A percentile compares a stretch with the other conserved stretches of the same genome.
These are phyloP conservation scores for Rhodotorula paludigena DNA, from an alignment of 768 basidiomycete genomes.

Conservation along the genomic window DNA sequence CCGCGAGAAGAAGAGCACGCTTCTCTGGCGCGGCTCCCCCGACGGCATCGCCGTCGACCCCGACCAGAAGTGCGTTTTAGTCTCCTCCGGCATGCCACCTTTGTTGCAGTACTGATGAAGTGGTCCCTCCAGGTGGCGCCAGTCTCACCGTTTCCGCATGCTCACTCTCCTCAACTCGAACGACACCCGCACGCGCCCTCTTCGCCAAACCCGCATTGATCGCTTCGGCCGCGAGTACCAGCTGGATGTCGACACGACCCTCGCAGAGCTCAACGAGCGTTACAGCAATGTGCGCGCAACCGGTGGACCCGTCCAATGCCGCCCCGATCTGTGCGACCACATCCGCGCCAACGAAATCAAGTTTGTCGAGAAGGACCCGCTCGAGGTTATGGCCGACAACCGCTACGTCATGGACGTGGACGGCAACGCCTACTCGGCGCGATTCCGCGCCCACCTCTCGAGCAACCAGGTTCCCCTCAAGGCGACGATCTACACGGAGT, in stretches of 20 bases:
- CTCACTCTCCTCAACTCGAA: slow-evolving; percentile 3
- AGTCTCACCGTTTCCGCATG: slow-evolving; percentile 16
- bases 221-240: slow-evolving; percentile 10
- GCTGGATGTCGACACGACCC: not conserved
- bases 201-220: slow-evolving; percentile 9
- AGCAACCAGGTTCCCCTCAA: slow-evolving; percentile 34
- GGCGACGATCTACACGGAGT: slow-evolving; percentile 31
- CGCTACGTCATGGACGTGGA: slow-evolving; percentile 87
- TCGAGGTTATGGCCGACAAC: slow-evolving; percentile 52
- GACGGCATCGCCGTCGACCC: slow-evolving; percentile 44
- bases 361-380: not conserved
- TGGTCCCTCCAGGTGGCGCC: not conserved
- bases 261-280: slow-evolving; percentile 3
- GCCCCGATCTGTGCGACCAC: slow-evolving; percentile 13
- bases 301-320: slow-evolving; percentile 11
- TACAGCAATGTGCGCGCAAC: slow-evolving; percentile 15
- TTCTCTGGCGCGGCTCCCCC: slow-evolving; percentile 52
- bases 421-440: slow-evolving; percentile 69
- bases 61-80: slow-evolving; percentile 9
- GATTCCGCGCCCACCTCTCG: slow-evolving; percentile 15
- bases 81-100: too few species aligned
- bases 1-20: slow-evolving; percentile 46
- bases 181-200: not conserved
- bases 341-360: slow-evolving; percentile 17
- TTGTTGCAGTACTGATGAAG: not conserved